phyloP scores from a whole-genome alignment of 345 rosid species.

The Chamaenerion angustifolium region DNA sequence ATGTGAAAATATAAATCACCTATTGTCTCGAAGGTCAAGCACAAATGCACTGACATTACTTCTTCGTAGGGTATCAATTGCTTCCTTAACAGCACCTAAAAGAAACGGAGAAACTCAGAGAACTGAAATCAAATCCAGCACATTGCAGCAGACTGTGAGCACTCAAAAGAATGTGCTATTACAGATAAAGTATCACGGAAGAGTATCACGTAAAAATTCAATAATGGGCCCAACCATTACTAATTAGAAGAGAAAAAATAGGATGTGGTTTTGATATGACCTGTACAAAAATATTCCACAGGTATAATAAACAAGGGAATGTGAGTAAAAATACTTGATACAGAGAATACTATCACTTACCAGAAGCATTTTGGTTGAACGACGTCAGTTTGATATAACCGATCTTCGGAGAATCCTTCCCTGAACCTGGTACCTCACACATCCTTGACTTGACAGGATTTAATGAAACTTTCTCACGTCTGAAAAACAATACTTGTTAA shows the following conservation, averaged over 20 bases:
- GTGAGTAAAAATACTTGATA: not conserved
- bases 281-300: not conserved
- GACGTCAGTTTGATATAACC: conserved; percentile 84
- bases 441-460: conserved; percentile 88
- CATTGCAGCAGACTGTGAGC: no score
- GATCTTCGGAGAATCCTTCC: conserved; percentile 50
- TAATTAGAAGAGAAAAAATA: no score
- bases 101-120: not conserved
- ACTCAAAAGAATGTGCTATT: no score
- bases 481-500: conserved; percentile 17
- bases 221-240: no score
- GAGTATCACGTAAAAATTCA: no score
- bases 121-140: no score
- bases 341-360: conserved; percentile 20
- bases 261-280: not conserved
- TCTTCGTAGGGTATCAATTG: conserved; percentile 57
- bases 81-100: conserved; percentile 78
- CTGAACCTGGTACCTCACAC: conserved; percentile 62
- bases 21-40: conserved; percentile 91
- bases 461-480: conserved; percentile 70
- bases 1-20: conserved; percentile 40
- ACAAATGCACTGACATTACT: conserved; percentile 61
- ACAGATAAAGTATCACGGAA: no score
- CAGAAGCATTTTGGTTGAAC: conserved; percentile 80
- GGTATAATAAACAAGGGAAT: not conserved